Percentiles rank a stretch among this genome's conserved stretches.
These are phyloP conservation scores for Cryptococcus sp. DNA, from an alignment of 1,284 basidiomycete genomes.

Conservation along the genomic window DNA sequence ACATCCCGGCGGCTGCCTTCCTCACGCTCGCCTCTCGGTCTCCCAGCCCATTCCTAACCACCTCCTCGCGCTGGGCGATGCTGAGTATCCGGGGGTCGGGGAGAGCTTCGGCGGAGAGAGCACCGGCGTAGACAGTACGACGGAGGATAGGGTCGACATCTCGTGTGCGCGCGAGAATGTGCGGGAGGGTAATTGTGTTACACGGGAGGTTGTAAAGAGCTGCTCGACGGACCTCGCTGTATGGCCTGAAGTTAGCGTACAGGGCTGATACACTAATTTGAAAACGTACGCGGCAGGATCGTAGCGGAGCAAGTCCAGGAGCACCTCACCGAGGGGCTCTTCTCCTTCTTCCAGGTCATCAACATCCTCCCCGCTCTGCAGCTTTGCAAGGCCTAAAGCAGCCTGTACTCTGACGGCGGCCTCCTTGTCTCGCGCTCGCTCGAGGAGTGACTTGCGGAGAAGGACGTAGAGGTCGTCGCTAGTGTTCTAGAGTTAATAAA, in stretches of 20 bases:
- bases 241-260: background rate
- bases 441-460: conserved; percentile 68
- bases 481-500: conserved; percentile 3
- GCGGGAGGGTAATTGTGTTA: conserved; percentile 59
- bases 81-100: conserved; percentile 67
- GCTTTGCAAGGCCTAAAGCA: conserved; percentile 76
- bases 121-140: conserved; percentile 71
- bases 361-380: conserved; percentile 71
- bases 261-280: background rate
- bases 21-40: conserved; percentile 83
- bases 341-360: conserved; percentile 64
- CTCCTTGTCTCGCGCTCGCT: conserved; percentile 83
- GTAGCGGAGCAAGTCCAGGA: conserved; percentile 68
- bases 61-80: conserved; percentile 71
- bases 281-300: conserved; percentile 72
- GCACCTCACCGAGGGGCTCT: conserved; percentile 61
- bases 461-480: conserved; percentile 77
- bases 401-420: conserved; percentile 77
- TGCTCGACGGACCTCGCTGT: conserved; percentile 84
- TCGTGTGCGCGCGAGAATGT: conserved; percentile 74
- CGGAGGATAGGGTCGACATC: conserved; percentile 82
- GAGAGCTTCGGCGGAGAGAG: conserved; percentile 55
- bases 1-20: conserved; percentile 70
- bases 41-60: conserved; percentile 77
- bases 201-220: conserved; percentile 76